Base-by-base conservation (phyloP, 2,329 filamentous ascomycete genomes). In the Orbilia oligospora region DNA sequence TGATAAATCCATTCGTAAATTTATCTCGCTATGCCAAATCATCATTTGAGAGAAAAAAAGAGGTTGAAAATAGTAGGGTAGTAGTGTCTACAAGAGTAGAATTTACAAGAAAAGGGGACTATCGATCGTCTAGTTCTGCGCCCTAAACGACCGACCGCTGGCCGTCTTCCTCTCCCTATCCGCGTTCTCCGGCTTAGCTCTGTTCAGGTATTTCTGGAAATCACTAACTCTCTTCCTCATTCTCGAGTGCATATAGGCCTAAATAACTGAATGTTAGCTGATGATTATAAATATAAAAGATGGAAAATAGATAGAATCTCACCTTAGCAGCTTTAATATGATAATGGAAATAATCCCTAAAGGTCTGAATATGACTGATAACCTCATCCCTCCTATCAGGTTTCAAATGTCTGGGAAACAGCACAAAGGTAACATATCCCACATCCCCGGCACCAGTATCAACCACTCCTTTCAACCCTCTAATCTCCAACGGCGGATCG, bases 291-390 rank as follows among this genome's bases (percentile, higher is more conserved):
- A 16, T 22, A 16, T 8, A 20, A 36, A 5, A 36, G 10, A 36
- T 1, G 8, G 16, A 9, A 48, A 6, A 58, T 0, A 24, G 24
- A 14, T 9, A 12, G 2, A 51, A 64, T 48, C 80, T 66, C 84
- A 90, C 90, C 88, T 99, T 99, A 80, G 94, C 97, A 33, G 96
- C 97, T 87, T 99, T 99, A 86, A 99, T 99, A 86, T 99, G 96
- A 85, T 99, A 99, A 86, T 99, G 96, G 88, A 99, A 99, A 86
- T 99, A 99, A 84, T 99, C 96, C 81, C 96, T 93, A 92, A 99
- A 99, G 14, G 96, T 99, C 86, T 99, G 97, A 83, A 99, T 98
- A 85, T 99, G 97, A 64, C 94, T 97, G 82, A 99, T 99, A 84
- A 97, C 94, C 81, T 97, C 94, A 78, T 93, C 91, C 87, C 97